Percentiles rank a stretch among this genome's conserved stretches.
Evolutionary conservation across 805 yeast genomes (phyloP).

Genomic region (Yamadazyma laniorum): DNA sequence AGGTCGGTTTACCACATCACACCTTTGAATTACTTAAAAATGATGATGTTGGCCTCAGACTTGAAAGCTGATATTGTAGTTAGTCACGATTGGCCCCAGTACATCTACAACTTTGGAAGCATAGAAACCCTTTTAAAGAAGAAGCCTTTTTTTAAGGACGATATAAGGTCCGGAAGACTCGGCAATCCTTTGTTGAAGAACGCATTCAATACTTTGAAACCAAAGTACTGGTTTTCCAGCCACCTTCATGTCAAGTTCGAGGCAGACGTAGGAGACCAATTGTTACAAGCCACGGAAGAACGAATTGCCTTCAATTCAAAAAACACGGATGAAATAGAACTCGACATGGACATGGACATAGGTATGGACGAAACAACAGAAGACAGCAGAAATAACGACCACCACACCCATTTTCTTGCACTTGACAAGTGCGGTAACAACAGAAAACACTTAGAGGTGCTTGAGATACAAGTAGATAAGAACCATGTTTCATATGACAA

Average conservation of each 20-base stretch:
- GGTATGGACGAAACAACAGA: constrained; percentile 3
- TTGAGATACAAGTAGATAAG: constrained; percentile 34
- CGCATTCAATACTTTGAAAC: constrained; percentile 54
- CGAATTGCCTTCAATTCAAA: too few species aligned
- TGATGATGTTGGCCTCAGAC: constrained; percentile 37
- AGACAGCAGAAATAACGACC: neutral
- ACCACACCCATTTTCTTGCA: constrained; percentile 53
- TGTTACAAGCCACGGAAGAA: neutral
- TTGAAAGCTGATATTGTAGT: constrained; percentile 53
- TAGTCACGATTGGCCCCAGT: constrained; percentile 95
- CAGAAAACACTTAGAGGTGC: constrained; percentile 54
- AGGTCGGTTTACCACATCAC: constrained; percentile 74
- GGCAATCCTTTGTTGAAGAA: constrained; percentile 72
- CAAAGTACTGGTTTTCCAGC: constrained; percentile 81
- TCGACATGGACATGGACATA: constrained; percentile 21
- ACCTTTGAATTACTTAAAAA: constrained; percentile 57
- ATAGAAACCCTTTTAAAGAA: constrained; percentile 42
- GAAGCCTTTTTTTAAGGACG: constrained; percentile 70
- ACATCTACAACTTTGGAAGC: constrained; percentile 67
- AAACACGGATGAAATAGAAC: constrained; percentile 21
- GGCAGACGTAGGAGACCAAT: constrained; percentile 44
- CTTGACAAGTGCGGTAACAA: constrained; percentile 80
- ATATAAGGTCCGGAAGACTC: constrained; percentile 54
- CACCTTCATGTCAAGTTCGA: constrained; percentile 78
- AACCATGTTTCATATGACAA: constrained; percentile 11